These are phyloP conservation scores for Trametes elegans DNA, from an alignment of 768 basidiomycete species.

Conservation along the genomic window DNA sequence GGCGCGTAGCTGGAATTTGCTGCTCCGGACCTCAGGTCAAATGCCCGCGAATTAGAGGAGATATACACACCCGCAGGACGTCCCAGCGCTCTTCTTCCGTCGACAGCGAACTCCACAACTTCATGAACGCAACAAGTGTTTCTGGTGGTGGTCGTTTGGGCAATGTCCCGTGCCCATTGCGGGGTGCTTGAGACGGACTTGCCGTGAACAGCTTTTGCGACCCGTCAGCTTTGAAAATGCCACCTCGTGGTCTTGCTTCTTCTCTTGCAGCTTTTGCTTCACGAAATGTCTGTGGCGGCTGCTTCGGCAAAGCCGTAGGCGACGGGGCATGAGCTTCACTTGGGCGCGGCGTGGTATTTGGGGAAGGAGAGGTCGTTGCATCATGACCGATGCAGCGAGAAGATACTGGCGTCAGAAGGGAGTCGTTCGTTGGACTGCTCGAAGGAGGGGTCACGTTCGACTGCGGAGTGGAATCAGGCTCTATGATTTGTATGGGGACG, in stretches of 20 bases:
- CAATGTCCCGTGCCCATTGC: conserved; percentile 1
- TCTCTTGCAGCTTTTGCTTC: conserved; percentile 60
- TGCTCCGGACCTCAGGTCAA: conserved; percentile 27
- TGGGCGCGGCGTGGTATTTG: not conserved
- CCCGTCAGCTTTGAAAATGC: conserved; percentile 69
- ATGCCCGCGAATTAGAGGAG: not conserved
- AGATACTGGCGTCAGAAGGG: conserved; percentile 38
- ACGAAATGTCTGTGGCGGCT: conserved; percentile 43
- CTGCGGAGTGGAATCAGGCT: conserved; percentile 27
- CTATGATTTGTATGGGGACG: conserved; percentile 63
- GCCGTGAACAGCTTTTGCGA: conserved; percentile 51
- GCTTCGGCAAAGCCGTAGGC: conserved; percentile 15
- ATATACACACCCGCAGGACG: conserved; percentile 53
- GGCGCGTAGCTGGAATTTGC: conserved; percentile 50
- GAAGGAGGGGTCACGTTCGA: conserved; percentile 9
- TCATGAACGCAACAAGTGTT: conserved; percentile 63
- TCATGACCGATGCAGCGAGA: conserved; percentile 31
- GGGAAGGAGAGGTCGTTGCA: not conserved
- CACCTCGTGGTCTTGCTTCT: conserved; percentile 56
- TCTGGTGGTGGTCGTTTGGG: conserved; percentile 27
- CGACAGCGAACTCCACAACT: conserved; percentile 49
- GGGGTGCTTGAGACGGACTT: not conserved
- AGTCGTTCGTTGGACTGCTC: conserved; percentile 17
- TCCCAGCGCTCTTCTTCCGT: conserved; percentile 51
- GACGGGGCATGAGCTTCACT: not conserved